Base-by-base conservation (phyloP, 129 eudicot species). In the Artemisia argyi region DNA sequence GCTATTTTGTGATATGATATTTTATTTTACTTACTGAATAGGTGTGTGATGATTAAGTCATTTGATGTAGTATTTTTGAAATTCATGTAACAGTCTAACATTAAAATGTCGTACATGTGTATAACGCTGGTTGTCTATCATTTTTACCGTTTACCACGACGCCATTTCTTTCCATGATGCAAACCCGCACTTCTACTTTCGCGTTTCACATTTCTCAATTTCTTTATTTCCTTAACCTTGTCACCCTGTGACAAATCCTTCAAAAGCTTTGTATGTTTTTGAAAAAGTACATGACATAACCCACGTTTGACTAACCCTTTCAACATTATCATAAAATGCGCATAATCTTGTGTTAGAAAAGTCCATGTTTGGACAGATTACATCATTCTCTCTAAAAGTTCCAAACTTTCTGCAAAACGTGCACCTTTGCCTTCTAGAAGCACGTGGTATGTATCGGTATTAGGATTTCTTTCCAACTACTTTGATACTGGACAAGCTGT, bases 241-340 rank as follows among this genome's bases (percentile, higher is more conserved):
- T 65, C 47, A 3, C 66, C 71, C 74, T 22, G 78, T 32, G 65
- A 74, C 9, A 74, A 78, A 24, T 78, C 87, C 68, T 84, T 76
- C 61, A 90, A 35, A 18, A 90, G 76, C 75, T 88, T 94, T 56
- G 72, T 76, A 4, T 90, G 76, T 59, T 83, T 84, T 5, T 96
- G 99, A 79, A 65, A 69, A 96, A 94, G 90, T 78, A 87, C 97
- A 12, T 51, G 57, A 75, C 81, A 61, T 10, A 88, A 68, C 46
- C 88, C 88, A 53, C 83, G 71, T 22, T 70, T 84, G 61, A 59
- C 82, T 77, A 94, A 71, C 35, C 96, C 96, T 75, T 83, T 82
- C 35, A 94, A 85, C 78, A 94, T 69, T 16, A 80, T 51, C 67
- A 57, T 39, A 66, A 84, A 94, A 79, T 82, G 96, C 61, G 60